Percentiles rank a stretch among this genome's conserved stretches.
These are phyloP conservation scores for Pichia eremophila DNA, from an alignment of 805 yeast species.

Conservation along the genomic window DNA sequence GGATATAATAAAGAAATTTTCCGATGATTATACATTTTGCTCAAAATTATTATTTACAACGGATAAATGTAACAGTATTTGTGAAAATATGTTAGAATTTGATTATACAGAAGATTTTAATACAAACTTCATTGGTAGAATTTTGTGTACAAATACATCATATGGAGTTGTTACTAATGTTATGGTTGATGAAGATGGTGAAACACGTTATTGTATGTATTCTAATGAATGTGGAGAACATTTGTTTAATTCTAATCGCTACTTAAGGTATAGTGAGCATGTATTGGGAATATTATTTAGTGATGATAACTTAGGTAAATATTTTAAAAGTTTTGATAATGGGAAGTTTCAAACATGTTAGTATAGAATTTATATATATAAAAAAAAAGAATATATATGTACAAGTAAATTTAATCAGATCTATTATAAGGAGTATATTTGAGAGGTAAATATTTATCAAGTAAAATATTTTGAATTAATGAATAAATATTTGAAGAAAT, in stretches of 20 bases:
- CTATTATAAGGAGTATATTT: slow-evolving; percentile 35
- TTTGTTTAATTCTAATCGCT: too few species aligned
- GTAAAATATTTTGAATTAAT: slow-evolving; percentile 57
- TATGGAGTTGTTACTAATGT: too few species aligned
- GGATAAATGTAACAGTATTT: neutral
- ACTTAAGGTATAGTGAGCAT: too few species aligned
- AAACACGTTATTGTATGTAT: too few species aligned
- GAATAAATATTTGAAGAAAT: slow-evolving; percentile 75
- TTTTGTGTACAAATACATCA: too few species aligned
- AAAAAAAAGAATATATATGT: too few species aligned
- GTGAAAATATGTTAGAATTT: neutral
- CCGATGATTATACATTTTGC: neutral
- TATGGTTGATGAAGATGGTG: too few species aligned
- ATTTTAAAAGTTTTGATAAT: neutral
- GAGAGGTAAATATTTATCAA: slow-evolving; percentile 61
- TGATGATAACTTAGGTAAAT: neutral
- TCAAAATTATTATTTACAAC: neutral
- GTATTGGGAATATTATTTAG: too few species aligned
- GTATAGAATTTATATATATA: too few species aligned
- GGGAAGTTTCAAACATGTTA: neutral
- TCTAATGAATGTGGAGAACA: too few species aligned
- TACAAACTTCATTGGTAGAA: too few species aligned
- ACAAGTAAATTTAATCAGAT: slow-evolving; percentile 4
- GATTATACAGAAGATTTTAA: neutral
- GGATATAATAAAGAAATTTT: neutral